Conservation (phyloP, 495 filamentous ascomycete species). For the Penicillium pulvis region DNA sequence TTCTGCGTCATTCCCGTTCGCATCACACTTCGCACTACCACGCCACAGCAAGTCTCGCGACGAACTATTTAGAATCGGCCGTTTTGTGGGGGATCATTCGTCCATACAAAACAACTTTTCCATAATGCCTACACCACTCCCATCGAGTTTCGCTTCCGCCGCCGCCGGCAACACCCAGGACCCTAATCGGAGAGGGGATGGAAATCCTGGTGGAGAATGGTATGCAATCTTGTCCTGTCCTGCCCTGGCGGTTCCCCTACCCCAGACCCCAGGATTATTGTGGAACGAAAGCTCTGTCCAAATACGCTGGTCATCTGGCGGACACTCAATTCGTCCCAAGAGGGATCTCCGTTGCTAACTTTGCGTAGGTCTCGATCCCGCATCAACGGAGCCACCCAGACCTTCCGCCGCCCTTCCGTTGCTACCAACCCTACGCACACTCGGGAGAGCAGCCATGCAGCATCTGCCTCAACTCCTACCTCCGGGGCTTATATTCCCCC, state of each 20-base stretch:
- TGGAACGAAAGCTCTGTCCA: background rate
- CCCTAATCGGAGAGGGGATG: conserved; percentile 56
- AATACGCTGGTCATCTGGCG: background rate
- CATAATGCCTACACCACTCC: conserved; percentile 74
- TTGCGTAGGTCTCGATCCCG: conserved; percentile 60
- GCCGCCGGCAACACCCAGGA: conserved; percentile 71
- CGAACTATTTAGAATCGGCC: conserved; percentile 21
- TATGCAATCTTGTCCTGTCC: conserved; percentile 35
- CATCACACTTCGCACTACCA: conserved; percentile 24
- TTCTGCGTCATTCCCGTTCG: conserved; percentile 31
- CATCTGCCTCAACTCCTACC: conserved; percentile 52
- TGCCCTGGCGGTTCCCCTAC: background rate
- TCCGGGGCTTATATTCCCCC: conserved; percentile 62
- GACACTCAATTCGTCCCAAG: conserved; percentile 10
- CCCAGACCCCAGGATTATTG: conserved; percentile 7
- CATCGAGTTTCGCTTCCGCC: conserved; percentile 82
- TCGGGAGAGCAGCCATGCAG: conserved; percentile 50
- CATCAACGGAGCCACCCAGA: conserved; percentile 80
- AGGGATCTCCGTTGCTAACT: conserved; percentile 25
- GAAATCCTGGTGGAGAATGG: conserved; percentile 59
- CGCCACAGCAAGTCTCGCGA: conserved; percentile 31
- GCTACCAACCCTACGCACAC: conserved; percentile 60
- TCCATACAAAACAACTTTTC: conserved; percentile 23
- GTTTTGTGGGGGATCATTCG: conserved; percentile 26
- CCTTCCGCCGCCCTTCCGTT: conserved; percentile 81